These are phyloP conservation scores for Melastoma malabathricum DNA, from an alignment of 345 rosid genomes.

Conservation along the genomic window DNA sequence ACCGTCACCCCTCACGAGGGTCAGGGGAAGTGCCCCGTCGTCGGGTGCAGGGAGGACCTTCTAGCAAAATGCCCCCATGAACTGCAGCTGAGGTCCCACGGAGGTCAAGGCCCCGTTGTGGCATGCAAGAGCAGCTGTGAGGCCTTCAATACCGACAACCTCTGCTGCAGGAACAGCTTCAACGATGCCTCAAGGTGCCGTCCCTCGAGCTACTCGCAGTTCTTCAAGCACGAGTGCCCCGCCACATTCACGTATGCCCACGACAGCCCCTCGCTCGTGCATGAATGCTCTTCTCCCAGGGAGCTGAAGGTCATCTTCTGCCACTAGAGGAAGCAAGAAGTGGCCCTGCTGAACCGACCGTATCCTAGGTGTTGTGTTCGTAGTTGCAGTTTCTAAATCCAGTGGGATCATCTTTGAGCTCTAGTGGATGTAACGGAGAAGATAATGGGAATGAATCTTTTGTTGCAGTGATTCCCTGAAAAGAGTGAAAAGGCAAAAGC, in stretches of 20 bases:
- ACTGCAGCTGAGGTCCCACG: conserved; percentile 32
- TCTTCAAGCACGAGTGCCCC: conserved; percentile 83
- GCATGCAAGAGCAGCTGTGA: conserved; percentile 88
- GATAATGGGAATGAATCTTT: no score
- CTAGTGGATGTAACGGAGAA: no score
- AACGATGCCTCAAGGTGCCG: conserved; percentile 67
- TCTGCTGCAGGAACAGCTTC: conserved; percentile 71
- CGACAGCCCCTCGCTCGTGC: conserved; percentile 76
- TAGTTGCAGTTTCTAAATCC: no score
- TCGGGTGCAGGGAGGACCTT: conserved; percentile 61
- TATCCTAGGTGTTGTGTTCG: background rate
- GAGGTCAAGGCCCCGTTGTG: conserved; percentile 48
- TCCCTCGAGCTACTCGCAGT: conserved; percentile 51
- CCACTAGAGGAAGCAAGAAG: conserved; percentile 19
- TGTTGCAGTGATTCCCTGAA: no score
- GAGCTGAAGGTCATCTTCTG: conserved; percentile 97
- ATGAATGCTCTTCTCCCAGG: conserved; percentile 70
- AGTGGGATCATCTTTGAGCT: no score
- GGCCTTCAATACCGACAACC: conserved; percentile 71
- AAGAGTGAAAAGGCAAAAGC: no score
- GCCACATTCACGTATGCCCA: conserved; percentile 78
- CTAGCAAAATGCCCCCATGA: conserved; percentile 47
- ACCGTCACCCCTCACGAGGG: conserved; percentile 97
- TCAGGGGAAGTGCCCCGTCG: conserved; percentile 69
- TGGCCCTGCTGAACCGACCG: no score